These are phyloP conservation scores for Petunia secreta DNA, from an alignment of 257 asterid genomes.

Conservation along the genomic window DNA sequence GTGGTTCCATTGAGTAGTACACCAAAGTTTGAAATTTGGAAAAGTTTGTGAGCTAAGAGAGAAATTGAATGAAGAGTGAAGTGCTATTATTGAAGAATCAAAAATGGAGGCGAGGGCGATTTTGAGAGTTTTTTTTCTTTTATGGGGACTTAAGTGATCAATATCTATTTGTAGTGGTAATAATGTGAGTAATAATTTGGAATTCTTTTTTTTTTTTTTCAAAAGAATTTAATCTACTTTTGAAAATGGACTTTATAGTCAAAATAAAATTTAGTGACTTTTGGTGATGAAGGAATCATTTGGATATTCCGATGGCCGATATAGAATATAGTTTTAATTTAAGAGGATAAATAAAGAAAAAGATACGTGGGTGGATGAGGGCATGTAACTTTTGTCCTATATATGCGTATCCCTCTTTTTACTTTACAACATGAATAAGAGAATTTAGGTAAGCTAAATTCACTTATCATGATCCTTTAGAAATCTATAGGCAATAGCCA, in stretches of 20 bases:
- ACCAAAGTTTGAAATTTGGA: neutral
- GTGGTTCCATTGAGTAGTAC: slow-evolving; percentile 58
- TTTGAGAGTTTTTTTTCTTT: neutral
- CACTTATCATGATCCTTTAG: neutral
- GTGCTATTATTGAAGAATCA: neutral
- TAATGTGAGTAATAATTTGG: neutral
- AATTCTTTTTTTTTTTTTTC: neutral
- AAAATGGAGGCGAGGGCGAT: slow-evolving; percentile 7
- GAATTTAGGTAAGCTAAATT: neutral
- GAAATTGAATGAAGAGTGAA: neutral
- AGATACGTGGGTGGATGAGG: neutral
- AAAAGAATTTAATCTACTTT: neutral
- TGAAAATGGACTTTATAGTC: neutral
- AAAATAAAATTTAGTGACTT: neutral
- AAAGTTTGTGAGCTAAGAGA: neutral
- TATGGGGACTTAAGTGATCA: neutral
- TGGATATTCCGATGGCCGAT: slow-evolving; percentile 5
- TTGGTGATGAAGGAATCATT: neutral
- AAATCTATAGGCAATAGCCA: neutral
- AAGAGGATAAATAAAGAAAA: neutral
- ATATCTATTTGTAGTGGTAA: neutral
- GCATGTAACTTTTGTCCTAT: neutral
- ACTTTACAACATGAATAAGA: neutral
- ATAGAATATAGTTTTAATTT: neutral
- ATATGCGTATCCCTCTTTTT: neutral